Evolutionary conservation across 2,329 filamentous ascomycete genomes (phyloP).

Genomic region (Trichoderma oligosporum): DNA sequence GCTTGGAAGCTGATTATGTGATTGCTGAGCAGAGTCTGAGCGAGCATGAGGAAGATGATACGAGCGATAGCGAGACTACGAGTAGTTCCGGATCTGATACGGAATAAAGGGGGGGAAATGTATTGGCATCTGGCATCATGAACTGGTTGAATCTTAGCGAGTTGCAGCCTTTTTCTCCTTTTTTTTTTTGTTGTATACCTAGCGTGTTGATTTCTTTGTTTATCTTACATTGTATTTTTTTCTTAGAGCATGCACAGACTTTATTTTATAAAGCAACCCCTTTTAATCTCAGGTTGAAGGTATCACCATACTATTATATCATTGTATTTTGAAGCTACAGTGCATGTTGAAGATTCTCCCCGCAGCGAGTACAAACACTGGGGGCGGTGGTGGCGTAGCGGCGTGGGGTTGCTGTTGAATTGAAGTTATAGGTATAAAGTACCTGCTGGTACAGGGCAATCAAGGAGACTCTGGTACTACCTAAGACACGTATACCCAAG

Average conservation of each 20-base stretch:
- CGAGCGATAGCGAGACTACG: constrained; percentile 4
- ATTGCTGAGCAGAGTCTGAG: constrained; percentile 39
- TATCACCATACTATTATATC: too few species aligned
- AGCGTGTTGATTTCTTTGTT: background rate
- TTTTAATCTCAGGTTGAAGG: too few species aligned
- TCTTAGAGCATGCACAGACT: too few species aligned
- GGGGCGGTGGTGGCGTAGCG: background rate
- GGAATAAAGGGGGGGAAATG: background rate
- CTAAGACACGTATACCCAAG: too few species aligned
- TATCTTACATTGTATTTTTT: too few species aligned
- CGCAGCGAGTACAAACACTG: background rate
- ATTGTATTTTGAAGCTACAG: background rate
- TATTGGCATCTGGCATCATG: background rate
- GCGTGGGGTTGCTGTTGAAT: background rate
- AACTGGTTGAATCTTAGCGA: background rate
- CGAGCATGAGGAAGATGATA: constrained; percentile 32
- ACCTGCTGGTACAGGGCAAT: too few species aligned
- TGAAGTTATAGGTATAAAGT: too few species aligned
- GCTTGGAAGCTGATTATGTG: constrained; percentile 34
- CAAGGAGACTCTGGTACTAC: too few species aligned
- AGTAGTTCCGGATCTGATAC: constrained; percentile 40
- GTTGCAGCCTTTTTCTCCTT: background rate
- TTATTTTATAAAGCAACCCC: too few species aligned
- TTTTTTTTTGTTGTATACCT: background rate
- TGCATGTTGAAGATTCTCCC: background rate